Conservation (phyloP, 2,329 filamentous ascomycete species). For the Elsinoe australis region DNA sequence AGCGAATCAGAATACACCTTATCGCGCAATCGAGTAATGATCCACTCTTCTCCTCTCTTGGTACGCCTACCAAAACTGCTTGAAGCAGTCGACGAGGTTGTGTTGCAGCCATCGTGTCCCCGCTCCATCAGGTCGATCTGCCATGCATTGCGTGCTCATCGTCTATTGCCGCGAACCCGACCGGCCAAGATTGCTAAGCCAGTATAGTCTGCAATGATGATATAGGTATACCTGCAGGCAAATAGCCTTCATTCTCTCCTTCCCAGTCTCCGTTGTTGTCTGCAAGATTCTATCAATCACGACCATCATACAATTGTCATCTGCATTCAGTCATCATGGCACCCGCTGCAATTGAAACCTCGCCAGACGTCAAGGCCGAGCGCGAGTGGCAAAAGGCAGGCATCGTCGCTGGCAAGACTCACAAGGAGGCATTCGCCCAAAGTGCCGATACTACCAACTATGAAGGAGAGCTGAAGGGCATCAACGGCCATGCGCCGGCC, state of each 20-base stretch:
- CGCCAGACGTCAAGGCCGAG: constrained; percentile 23
- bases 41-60: not conserved
- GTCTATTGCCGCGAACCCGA: constrained; percentile 10
- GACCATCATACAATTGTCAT: not conserved
- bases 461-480: constrained; percentile 48
- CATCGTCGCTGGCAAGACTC: constrained; percentile 22
- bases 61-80: no score
- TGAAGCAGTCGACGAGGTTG: no score
- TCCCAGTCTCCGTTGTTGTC: not conserved
- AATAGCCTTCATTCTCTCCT: not conserved
- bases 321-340: constrained; percentile 32
- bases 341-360: constrained; percentile 37
- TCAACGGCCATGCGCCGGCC: constrained; percentile 46
- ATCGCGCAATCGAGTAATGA: constrained; percentile 12
- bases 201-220: constrained; percentile 1
- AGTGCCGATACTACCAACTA: constrained; percentile 39
- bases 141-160: constrained; percentile 15
- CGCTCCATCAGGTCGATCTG: constrained; percentile 2
- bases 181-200: constrained; percentile 9
- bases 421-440: constrained; percentile 39
- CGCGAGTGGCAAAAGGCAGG: constrained; percentile 22
- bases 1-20: constrained; percentile 1
- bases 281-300: no score
- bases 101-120: not conserved
- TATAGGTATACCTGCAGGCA: not conserved